A percentile compares a stretch with the other conserved stretches of the same genome.
These are phyloP conservation scores for Rhizophagus prolifer DNA, from an alignment of 192 early-diverging fungal species.

Conservation along the genomic window DNA sequence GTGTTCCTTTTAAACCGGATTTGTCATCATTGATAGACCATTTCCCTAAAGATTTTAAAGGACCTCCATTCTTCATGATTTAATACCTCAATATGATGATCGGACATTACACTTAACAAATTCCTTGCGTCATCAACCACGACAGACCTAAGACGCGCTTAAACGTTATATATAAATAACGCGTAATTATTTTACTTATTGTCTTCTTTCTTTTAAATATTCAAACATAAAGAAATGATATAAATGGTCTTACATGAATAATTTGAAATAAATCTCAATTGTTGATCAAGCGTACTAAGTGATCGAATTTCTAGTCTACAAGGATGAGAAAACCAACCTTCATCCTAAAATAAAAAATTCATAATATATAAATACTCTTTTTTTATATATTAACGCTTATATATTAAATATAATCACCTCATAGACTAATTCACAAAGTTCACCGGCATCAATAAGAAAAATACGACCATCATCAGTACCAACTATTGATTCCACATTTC, in stretches of 20 bases:
- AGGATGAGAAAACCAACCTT: slow-evolving; percentile 16
- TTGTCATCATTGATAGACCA: not conserved
- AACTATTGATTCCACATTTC: slow-evolving; percentile 6
- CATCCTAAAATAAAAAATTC: slow-evolving; percentile 1
- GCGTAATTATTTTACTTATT: not conserved
- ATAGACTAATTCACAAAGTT: slow-evolving; percentile 19
- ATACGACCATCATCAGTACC: slow-evolving; percentile 19
- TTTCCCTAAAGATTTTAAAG: not conserved
- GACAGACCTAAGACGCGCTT: not conserved
- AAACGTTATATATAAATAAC: not conserved
- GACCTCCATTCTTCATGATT: not conserved
- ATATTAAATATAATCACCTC: no score
- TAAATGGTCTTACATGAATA: not conserved
- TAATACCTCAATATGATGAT: slow-evolving; percentile 18
- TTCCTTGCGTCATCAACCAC: slow-evolving; percentile 16
- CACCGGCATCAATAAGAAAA: slow-evolving; percentile 16
- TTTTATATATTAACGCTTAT: no score
- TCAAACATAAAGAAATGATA: no score
- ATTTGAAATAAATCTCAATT: not conserved
- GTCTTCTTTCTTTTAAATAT: not conserved
- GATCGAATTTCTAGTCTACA: slow-evolving; percentile 6
- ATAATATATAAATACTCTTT: no score
- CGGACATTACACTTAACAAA: slow-evolving; percentile 6
- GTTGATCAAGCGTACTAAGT: not conserved
- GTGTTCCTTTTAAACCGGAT: not conserved